These are phyloP conservation scores for Diplodia seriata DNA, from an alignment of 2,329 filamentous ascomycete genomes.

Conservation along the genomic window DNA sequence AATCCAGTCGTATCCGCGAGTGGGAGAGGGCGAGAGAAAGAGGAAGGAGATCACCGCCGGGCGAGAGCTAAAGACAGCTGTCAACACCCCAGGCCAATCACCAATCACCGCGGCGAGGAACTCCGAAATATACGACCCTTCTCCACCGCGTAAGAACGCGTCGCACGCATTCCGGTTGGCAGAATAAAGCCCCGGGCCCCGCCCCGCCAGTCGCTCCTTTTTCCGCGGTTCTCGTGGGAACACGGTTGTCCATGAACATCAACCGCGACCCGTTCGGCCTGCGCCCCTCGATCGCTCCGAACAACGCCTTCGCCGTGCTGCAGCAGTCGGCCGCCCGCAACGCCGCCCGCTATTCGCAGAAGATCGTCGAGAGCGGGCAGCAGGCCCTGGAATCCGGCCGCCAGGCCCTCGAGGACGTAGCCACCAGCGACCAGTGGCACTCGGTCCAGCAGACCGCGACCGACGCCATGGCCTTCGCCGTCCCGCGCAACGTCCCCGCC, in stretches of 20 bases:
- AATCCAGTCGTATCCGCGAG: conserved; percentile 15
- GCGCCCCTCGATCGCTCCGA: conserved; percentile 44
- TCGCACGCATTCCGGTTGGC: conserved; percentile 8
- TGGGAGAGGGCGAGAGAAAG: conserved; percentile 13
- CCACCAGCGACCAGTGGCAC: conserved; percentile 36
- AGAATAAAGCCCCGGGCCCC: conserved; percentile 18
- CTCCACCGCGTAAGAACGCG: background rate
- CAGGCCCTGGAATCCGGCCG: conserved; percentile 45
- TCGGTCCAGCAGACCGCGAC: conserved; percentile 33
- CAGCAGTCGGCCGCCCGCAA: conserved; percentile 44
- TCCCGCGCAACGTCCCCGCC: conserved; percentile 52
- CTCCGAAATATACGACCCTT: conserved; percentile 9
- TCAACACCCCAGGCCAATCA: conserved; percentile 29
- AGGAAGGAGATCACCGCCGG: conserved; percentile 25
- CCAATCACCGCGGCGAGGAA: background rate
- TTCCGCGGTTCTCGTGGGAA: background rate
- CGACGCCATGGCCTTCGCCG: conserved; percentile 51
- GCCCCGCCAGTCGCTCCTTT: conserved; percentile 28
- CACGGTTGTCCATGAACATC: conserved; percentile 34
- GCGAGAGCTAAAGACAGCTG: conserved; percentile 17
- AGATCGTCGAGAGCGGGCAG: conserved; percentile 41
- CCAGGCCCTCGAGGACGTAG: conserved; percentile 44
- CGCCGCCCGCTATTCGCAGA: conserved; percentile 36
- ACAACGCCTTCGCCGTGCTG: conserved; percentile 42
- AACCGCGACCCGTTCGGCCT: conserved; percentile 56